phyloP scores from a whole-genome alignment of 2,329 filamentous ascomycete species.

The Exophiala oligosperma region DNA sequence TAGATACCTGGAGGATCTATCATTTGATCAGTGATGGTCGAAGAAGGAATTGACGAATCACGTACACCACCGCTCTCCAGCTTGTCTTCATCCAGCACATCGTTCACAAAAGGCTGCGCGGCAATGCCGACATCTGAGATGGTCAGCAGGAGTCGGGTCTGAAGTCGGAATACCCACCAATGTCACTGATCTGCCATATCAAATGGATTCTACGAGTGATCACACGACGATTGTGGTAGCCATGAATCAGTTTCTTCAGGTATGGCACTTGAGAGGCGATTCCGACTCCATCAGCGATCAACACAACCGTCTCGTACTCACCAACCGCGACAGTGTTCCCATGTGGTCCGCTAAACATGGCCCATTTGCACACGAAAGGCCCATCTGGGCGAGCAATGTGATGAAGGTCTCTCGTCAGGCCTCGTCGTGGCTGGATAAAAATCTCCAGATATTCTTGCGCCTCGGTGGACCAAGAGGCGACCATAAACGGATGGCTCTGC shows the following conservation, averaged over 20 bases:
- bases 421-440: conserved; percentile 33
- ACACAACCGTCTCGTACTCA: conserved; percentile 36
- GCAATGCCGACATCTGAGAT: neutral
- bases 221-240: conserved; percentile 34
- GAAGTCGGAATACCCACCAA: conserved; percentile 24
- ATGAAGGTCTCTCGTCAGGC: conserved; percentile 33
- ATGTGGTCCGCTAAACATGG: conserved; percentile 37
- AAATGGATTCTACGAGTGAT: conserved; percentile 35
- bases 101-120: neutral
- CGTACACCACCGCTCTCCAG: neutral
- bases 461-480: conserved; percentile 32
- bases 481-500: conserved; percentile 32
- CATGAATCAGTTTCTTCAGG: conserved; percentile 39
- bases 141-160: neutral
- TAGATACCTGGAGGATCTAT: neutral
- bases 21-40: neutral
- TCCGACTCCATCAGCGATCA: conserved; percentile 34
- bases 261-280: conserved; percentile 29
- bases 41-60: neutral
- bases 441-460: conserved; percentile 34
- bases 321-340: conserved; percentile 31
- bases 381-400: neutral
- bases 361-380: conserved; percentile 14
- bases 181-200: conserved; percentile 34
- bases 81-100: neutral